Base-by-base conservation (phyloP, 2,329 filamentous ascomycete species). In the Sarocladium strictum region DNA sequence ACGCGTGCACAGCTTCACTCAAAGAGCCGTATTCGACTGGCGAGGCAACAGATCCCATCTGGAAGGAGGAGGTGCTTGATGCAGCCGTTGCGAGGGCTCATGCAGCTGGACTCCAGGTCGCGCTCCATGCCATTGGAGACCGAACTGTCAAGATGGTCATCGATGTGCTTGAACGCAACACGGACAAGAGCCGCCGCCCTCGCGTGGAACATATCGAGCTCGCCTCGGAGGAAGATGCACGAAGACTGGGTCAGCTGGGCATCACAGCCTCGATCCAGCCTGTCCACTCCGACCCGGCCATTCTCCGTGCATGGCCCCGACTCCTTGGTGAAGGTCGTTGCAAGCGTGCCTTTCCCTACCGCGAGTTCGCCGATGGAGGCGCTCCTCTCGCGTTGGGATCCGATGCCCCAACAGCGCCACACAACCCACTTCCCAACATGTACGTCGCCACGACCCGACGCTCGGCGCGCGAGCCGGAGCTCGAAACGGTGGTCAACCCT, bases 151-250 rank as follows among this genome's bases (percentile, higher is more conserved):
- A 68, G 37, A 78, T 78, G 58, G 82, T 81, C 7, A 74, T 86
- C 56, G 77, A 86, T 58, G 75, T 74, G 0, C 71, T 87, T 15
- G 77, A 68, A 19, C 66, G 61, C 56, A 70, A 67, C 51, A 72
- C 68, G 0, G 69, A 67, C 57, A 71, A 74, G 0, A 72, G 70
- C 0, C 73, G 76, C 7, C 75, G 84, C 2, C 84, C 84, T 52
- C 75, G 84, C 15, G 82, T 87, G 59, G 84, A 87, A 66, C 84
- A 87, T 62, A 69, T 87, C 3, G 84, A 87, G 63, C 72, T 87
- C 27, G 73, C 82, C 0, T 74, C 74, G 0, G 71, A 72, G 0
- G 70, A 72, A 55, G 84, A 86, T 59, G 83, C 80, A 1, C 69
- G 62, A 2, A 70, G 83, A 1, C 73, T 87, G 0, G 83, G 81